Evolutionary conservation across 2,329 filamentous ascomycete genomes (phyloP).

Genomic region (Hansfordia pulvinata): DNA sequence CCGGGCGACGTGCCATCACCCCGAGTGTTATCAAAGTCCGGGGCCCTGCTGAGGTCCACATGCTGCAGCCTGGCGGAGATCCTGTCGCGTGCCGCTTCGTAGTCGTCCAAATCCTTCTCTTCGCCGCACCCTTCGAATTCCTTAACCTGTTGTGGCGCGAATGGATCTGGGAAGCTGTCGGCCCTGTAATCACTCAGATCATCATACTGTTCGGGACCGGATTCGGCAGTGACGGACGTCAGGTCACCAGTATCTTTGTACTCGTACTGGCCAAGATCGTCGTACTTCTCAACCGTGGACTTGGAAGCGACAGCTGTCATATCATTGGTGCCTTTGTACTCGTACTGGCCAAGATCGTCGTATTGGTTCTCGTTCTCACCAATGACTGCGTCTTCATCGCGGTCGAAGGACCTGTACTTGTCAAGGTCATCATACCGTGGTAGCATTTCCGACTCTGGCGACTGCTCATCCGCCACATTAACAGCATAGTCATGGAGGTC

Average conservation of each 20-base stretch:
- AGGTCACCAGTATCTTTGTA: constrained; percentile 13
- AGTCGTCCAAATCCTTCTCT: no score
- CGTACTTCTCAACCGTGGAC: no score
- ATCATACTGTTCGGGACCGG: constrained; percentile 18
- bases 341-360: constrained; percentile 6
- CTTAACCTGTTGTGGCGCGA: no score
- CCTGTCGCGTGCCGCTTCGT: no score
- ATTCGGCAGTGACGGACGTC: constrained; percentile 8
- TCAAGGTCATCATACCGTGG: constrained; percentile 22
- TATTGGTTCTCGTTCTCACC: constrained; percentile 2
- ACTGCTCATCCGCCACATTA: constrained; percentile 18
- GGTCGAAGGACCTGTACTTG: constrained; percentile 17
- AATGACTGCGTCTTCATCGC: constrained; percentile 4
- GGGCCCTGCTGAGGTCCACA: constrained; percentile 6
- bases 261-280: no score
- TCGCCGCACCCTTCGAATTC: constrained; percentile 26
- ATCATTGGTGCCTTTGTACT: no score
- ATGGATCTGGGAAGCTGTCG: constrained; percentile 21
- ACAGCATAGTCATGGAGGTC: constrained; percentile 23
- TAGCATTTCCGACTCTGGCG: constrained; percentile 6
- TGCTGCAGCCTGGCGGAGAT: constrained; percentile 7
- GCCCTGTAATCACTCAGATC: constrained; percentile 26
- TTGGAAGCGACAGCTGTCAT: no score
- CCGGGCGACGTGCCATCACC: constrained; percentile 1
- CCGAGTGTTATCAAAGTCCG: constrained; percentile 2